phyloP scores from a whole-genome alignment of 768 basidiomycete species.

The Melanogaster broomeanus region DNA sequence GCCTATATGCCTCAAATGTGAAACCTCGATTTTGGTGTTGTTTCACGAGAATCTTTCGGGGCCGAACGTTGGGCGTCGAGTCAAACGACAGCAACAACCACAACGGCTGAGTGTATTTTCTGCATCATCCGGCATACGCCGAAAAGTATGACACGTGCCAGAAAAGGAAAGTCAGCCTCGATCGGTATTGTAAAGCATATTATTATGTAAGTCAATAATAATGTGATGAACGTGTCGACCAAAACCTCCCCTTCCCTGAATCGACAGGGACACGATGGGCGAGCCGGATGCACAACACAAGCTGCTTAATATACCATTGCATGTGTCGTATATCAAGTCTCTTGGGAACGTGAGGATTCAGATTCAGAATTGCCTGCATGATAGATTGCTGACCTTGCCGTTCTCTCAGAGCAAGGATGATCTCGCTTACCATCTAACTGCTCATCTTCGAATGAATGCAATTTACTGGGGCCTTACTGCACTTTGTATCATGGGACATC shows the following conservation, averaged over 20 bases:
- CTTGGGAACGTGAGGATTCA: conserved; percentile 58
- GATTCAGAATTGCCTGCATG: not conserved
- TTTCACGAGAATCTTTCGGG: not conserved
- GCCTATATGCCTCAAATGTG: not conserved
- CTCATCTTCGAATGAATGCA: conserved; percentile 93
- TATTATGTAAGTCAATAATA: no score
- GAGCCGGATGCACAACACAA: conserved; percentile 14
- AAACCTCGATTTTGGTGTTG: not conserved
- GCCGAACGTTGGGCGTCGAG: conserved; percentile 8
- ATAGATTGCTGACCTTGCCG: conserved; percentile 2
- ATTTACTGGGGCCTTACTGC: conserved; percentile 97
- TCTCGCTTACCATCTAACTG: conserved; percentile 84
- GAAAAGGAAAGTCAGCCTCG: no score
- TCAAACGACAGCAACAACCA: conserved; percentile 1
- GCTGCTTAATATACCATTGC: conserved; percentile 54
- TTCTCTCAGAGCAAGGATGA: conserved; percentile 72
- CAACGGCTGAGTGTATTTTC: conserved; percentile 12
- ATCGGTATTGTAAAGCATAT: no score
- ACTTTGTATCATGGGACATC: conserved; percentile 73
- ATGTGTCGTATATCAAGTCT: conserved; percentile 75
- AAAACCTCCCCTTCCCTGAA: no score
- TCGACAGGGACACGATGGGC: not conserved
- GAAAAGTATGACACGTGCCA: no score
- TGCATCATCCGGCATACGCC: conserved; percentile 19
- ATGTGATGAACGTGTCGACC: no score